Evolutionary conservation across 768 basidiomycete species (phyloP).

Genomic region (Hericium coralloides): DNA sequence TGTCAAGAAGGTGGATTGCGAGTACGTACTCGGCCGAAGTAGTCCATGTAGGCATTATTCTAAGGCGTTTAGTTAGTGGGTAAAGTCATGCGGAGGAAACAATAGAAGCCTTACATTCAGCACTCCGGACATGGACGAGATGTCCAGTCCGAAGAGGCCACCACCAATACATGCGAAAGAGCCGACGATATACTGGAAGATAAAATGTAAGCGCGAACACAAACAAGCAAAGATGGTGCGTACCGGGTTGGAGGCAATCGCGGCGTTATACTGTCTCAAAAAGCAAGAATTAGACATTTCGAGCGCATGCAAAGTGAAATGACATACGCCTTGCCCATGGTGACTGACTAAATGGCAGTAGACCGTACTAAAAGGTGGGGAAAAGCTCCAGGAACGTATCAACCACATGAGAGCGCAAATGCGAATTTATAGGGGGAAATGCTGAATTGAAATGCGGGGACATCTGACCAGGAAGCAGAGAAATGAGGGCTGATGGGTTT

Average conservation of each 20-base stretch:
- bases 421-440: no score
- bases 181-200: slow-evolving; percentile 58
- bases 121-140: slow-evolving; percentile 76
- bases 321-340: slow-evolving; percentile 22
- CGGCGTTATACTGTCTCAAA: slow-evolving; percentile 36
- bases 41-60: slow-evolving; percentile 25
- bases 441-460: no score
- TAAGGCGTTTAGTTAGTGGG: slow-evolving; percentile 1
- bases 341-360: no score
- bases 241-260: slow-evolving; percentile 51
- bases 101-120: slow-evolving; percentile 32
- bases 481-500: no score
- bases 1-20: no score
- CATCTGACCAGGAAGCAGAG: no score
- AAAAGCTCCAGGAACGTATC: no score
- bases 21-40: slow-evolving; percentile 18
- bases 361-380: no score
- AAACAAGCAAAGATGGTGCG: neutral
- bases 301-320: neutral
- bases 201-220: neutral
- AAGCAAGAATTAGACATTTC: neutral
- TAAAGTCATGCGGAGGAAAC: neutral
- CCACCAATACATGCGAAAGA: slow-evolving; percentile 79
- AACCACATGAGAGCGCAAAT: no score
- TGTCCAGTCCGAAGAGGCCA: slow-evolving; percentile 72